phyloP scores from a whole-genome alignment of 2,329 filamentous ascomycete species.

The Trichoderma simmonsii region DNA sequence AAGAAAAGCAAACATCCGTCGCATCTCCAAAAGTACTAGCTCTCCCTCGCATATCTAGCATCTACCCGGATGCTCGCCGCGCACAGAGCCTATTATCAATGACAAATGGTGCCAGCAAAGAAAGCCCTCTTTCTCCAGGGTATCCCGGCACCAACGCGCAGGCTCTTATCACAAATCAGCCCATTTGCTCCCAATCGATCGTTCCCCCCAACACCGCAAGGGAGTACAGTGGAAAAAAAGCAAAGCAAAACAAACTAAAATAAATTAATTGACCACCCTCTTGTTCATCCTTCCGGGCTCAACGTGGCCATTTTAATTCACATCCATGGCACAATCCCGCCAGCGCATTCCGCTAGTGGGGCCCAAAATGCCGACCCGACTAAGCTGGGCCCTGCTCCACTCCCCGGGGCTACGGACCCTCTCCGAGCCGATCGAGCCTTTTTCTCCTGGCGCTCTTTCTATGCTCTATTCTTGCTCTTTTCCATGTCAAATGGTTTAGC shows the following conservation, averaged over 20 bases:
- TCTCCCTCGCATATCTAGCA: neutral
- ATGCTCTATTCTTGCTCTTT: neutral
- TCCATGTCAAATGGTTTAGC: neutral
- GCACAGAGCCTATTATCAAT: neutral
- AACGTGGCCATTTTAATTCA: neutral
- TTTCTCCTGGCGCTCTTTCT: neutral
- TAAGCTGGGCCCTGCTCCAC: neutral
- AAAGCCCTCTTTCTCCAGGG: neutral
- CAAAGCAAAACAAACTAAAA: neutral
- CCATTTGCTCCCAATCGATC: neutral
- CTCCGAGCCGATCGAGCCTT: neutral
- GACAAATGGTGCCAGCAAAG: neutral
- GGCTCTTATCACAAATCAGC: neutral
- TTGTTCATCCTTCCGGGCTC: neutral
- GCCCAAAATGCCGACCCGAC: neutral
- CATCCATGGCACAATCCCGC: neutral
- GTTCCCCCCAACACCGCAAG: neutral
- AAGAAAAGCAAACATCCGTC: neutral
- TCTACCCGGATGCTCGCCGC: neutral
- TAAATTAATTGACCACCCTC: conserved; percentile 5
- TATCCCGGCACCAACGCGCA: neutral
- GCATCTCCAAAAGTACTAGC: neutral
- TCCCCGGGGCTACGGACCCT: neutral
- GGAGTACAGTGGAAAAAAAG: neutral
- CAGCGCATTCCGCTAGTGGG: conserved; percentile 1